Conservation (phyloP, 2,329 filamentous ascomycete species). For the Calonectria naviculata region DNA sequence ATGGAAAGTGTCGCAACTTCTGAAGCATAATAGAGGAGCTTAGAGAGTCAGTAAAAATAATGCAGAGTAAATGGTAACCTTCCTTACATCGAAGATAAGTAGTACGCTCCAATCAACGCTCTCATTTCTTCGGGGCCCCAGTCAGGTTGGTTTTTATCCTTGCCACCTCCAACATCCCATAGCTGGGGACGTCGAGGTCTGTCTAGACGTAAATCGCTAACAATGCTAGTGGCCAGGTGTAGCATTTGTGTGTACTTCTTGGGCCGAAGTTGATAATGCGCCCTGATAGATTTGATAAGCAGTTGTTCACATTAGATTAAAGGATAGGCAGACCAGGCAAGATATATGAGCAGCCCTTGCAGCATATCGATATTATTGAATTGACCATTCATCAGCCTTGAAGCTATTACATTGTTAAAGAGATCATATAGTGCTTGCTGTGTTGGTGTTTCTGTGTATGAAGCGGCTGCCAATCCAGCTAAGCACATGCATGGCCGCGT, state of each 20-base stretch:
- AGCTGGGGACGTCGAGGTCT: slow-evolving; percentile 35
- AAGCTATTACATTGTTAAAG: slow-evolving; percentile 39
- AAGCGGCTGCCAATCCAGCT: slow-evolving; percentile 39
- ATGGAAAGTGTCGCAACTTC: slow-evolving; percentile 39
- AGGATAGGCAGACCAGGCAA: slow-evolving; percentile 40
- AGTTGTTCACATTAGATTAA: rapidly evolving
- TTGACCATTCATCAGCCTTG: slow-evolving; percentile 27
- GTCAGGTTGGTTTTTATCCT: slow-evolving; percentile 31
- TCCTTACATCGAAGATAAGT: slow-evolving; percentile 42
- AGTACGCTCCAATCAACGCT: slow-evolving; percentile 43
- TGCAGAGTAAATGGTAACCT: rapidly evolving
- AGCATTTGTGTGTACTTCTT: slow-evolving; percentile 43
- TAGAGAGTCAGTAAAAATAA: not conserved
- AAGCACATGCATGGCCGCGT: slow-evolving; percentile 39
- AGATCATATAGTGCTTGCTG: slow-evolving; percentile 35
- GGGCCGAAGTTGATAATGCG: slow-evolving; percentile 44
- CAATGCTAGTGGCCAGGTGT: slow-evolving; percentile 42
- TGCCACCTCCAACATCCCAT: slow-evolving; percentile 38
- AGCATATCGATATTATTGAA: slow-evolving; percentile 42
- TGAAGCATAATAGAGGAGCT: slow-evolving; percentile 46
- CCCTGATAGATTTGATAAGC: slow-evolving; percentile 34
- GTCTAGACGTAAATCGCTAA: slow-evolving; percentile 45
- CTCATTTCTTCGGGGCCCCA: slow-evolving; percentile 43
- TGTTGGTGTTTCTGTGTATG: slow-evolving; percentile 17
- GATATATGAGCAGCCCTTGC: slow-evolving; percentile 43